Conservation (phyloP, 2,329 filamentous ascomycete genomes). For the Nigrospora sphaerica region DNA sequence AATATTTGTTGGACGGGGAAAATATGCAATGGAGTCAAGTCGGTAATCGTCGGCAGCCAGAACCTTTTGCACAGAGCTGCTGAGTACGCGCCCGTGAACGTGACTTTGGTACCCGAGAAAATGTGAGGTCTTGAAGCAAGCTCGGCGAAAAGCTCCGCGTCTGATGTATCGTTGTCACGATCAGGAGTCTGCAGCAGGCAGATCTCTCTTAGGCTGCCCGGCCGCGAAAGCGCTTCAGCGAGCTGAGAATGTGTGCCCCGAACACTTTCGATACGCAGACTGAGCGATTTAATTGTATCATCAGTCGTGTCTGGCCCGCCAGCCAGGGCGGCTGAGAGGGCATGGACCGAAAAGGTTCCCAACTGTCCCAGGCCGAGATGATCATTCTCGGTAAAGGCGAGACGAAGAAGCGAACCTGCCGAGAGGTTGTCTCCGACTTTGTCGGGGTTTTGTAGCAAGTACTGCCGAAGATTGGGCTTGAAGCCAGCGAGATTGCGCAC, state of each 20-base stretch:
- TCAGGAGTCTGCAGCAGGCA: slow-evolving; percentile 7
- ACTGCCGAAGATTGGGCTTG: neutral
- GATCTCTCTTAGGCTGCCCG: slow-evolving; percentile 3
- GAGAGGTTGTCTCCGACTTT: slow-evolving; percentile 1
- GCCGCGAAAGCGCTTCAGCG: slow-evolving; percentile 1
- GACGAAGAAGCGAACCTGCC: neutral
- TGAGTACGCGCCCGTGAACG: slow-evolving; percentile 7
- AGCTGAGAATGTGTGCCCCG: slow-evolving; percentile 7
- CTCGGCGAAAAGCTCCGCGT: slow-evolving; percentile 1
- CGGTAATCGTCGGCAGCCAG: slow-evolving; percentile 4
- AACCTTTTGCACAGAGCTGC: slow-evolving; percentile 5
- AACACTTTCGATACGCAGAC: slow-evolving; percentile 8
- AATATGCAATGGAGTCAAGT: neutral
- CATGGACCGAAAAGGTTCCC: neutral
- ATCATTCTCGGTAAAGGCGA: neutral
- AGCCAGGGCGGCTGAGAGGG: neutral
- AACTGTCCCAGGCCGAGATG: neutral
- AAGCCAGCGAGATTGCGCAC: neutral
- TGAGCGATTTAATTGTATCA: slow-evolving; percentile 6
- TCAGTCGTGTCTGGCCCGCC: neutral
- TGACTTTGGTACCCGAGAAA: slow-evolving; percentile 2
- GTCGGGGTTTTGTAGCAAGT: neutral
- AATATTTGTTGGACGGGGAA: slow-evolving; percentile 9
- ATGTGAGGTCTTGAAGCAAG: slow-evolving; percentile 3
- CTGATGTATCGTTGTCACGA: neutral